These are phyloP conservation scores for Thermoascus crustaceus DNA, from an alignment of 2,329 filamentous ascomycete genomes.

Conservation along the genomic window DNA sequence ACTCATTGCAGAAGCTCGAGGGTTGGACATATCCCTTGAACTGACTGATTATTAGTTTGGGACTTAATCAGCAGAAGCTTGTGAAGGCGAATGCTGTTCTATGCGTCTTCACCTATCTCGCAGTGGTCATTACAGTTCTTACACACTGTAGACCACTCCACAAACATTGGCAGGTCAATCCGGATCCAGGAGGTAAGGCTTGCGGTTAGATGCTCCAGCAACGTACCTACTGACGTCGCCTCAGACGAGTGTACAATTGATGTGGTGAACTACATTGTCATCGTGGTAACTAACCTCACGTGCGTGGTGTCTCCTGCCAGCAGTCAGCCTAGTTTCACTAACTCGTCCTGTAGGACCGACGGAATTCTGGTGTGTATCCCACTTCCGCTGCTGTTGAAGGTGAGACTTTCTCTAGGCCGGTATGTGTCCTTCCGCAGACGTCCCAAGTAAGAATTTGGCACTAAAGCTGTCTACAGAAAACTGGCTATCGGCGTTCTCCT, in stretches of 20 bases:
- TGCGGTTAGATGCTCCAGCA: too few species aligned
- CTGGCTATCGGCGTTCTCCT: slow-evolving; percentile 33
- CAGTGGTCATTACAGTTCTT: slow-evolving; percentile 27
- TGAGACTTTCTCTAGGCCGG: slow-evolving; percentile 29
- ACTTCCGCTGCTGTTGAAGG: slow-evolving; percentile 33
- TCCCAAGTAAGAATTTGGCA: too few species aligned
- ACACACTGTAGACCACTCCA: slow-evolving; percentile 31
- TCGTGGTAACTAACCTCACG: slow-evolving; percentile 34
- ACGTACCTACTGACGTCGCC: too few species aligned
- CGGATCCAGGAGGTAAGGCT: slow-evolving; percentile 32
- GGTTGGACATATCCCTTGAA: too few species aligned
- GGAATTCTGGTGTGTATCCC: slow-evolving; percentile 34
- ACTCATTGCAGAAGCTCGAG: too few species aligned
- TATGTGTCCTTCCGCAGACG: slow-evolving; percentile 5
- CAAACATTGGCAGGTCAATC: slow-evolving; percentile 35
- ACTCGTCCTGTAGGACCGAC: slow-evolving; percentile 37
- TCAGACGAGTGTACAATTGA: slow-evolving; percentile 28
- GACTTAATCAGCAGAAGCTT: slow-evolving; percentile 29
- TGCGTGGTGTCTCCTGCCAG: too few species aligned
- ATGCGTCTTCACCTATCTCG: slow-evolving; percentile 25
- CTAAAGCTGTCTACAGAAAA: slow-evolving; percentile 19
- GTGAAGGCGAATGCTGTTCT: slow-evolving; percentile 28
- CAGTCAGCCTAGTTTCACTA: too few species aligned
- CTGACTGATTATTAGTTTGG: slow-evolving; percentile 29
- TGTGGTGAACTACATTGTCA: slow-evolving; percentile 30